phyloP scores from a whole-genome alignment of 1,139 yeast genomes.

The Debaryomyces singareniensis region DNA sequence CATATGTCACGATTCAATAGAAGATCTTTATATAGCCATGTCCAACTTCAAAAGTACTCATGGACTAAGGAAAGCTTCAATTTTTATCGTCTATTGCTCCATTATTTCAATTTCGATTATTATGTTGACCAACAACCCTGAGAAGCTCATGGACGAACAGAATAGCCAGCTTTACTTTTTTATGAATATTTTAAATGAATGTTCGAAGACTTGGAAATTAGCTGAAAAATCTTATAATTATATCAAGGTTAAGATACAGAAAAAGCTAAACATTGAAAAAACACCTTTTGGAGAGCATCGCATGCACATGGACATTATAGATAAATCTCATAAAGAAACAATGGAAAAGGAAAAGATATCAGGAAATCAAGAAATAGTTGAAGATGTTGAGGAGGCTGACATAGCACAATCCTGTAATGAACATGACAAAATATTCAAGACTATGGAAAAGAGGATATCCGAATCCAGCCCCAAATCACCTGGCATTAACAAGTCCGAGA shows the following conservation, averaged over 20 bases:
- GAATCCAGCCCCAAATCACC: neutral
- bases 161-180: slow-evolving; percentile 29
- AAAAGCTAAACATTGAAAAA: slow-evolving; percentile 3
- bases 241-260: slow-evolving; percentile 29
- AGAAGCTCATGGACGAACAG: slow-evolving; percentile 18
- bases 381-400: too few species aligned
- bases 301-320: neutral
- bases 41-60: slow-evolving; percentile 30
- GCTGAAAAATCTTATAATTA: slow-evolving; percentile 42
- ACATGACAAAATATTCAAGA: neutral
- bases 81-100: slow-evolving; percentile 43
- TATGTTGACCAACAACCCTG: slow-evolving; percentile 29
- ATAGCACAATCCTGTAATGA: neutral
- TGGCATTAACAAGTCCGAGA: neutral
- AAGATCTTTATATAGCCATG: slow-evolving; percentile 35
- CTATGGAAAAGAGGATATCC: neutral
- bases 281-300: neutral
- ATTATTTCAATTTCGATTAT: slow-evolving; percentile 42
- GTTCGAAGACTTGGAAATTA: slow-evolving; percentile 43
- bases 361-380: too few species aligned
- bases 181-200: slow-evolving; percentile 30
- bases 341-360: neutral
- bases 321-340: neutral
- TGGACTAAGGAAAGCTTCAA: slow-evolving; percentile 38
- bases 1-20: slow-evolving; percentile 36